Percentiles rank a stretch among this genome's conserved stretches.
Conservation (phyloP, 768 basidiomycete genomes). For the Kwoniella dendrophila region DNA sequence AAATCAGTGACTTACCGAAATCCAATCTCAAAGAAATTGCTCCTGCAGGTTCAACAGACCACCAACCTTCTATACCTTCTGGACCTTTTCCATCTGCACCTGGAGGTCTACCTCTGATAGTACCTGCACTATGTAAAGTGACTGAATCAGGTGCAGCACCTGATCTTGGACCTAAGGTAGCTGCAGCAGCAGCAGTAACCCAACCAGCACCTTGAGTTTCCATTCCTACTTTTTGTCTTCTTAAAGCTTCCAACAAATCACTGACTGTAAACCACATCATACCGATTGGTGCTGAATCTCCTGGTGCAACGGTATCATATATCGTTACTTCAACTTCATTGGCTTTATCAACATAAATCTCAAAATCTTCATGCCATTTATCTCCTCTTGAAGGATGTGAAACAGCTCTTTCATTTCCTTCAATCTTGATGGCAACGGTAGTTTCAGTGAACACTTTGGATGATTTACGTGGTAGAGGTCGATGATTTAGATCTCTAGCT, state of each 20-base stretch:
- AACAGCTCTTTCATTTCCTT: slow-evolving; percentile 87
- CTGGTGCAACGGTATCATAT: slow-evolving; percentile 80
- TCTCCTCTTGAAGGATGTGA: slow-evolving; percentile 93
- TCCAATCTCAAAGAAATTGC: slow-evolving; percentile 83
- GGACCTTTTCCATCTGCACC: slow-evolving; percentile 39
- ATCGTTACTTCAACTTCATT: slow-evolving; percentile 97
- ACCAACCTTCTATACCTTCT: slow-evolving; percentile 96
- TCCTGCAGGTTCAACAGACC: slow-evolving; percentile 95
- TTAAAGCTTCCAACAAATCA: slow-evolving; percentile 88
- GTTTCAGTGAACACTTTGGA: slow-evolving; percentile 82
- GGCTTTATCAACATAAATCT: slow-evolving; percentile 94
- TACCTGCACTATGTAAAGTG: slow-evolving; percentile 44
- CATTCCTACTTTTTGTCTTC: slow-evolving; percentile 86
- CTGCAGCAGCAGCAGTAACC: slow-evolving; percentile 74
- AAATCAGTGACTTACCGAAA: slow-evolving; percentile 69
- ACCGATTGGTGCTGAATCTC: slow-evolving; percentile 85
- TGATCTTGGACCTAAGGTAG: slow-evolving; percentile 57
- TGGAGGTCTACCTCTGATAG: slow-evolving; percentile 33
- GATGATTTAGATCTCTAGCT: slow-evolving; percentile 93
- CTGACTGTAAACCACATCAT: slow-evolving; percentile 91
- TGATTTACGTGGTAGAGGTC: slow-evolving; percentile 77
- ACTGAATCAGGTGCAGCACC: slow-evolving; percentile 44
- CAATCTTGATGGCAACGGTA: slow-evolving; percentile 89
- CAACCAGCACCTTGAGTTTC: slow-evolving; percentile 74
- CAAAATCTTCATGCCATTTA: slow-evolving; percentile 97